Conservation (phyloP, 768 basidiomycete species). For the Exsudoporus frostii region DNA sequence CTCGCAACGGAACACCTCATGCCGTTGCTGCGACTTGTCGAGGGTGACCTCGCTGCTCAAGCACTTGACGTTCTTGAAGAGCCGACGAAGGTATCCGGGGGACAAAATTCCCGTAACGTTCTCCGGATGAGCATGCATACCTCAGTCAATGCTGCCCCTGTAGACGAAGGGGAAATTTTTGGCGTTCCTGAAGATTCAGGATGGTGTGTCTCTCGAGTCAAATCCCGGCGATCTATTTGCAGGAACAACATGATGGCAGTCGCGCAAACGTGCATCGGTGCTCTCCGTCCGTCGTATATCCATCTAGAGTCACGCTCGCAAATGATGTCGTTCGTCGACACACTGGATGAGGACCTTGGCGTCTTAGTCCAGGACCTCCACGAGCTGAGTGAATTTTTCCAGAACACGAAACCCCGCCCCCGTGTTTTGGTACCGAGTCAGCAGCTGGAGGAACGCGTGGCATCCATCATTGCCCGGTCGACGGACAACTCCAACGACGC, state of each 20-base stretch:
- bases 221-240: constrained; percentile 57
- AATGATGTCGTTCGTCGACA: constrained; percentile 34
- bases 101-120: constrained; percentile 80
- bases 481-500: constrained; percentile 49
- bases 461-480: constrained; percentile 81
- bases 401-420: constrained; percentile 37
- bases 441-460: constrained; percentile 72
- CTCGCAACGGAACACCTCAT: constrained; percentile 86
- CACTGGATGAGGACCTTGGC: constrained; percentile 63
- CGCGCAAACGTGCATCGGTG: constrained; percentile 77
- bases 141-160: constrained; percentile 41
- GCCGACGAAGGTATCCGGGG: constrained; percentile 75
- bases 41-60: constrained; percentile 78
- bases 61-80: constrained; percentile 94
- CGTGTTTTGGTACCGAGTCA: constrained; percentile 49
- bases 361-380: constrained; percentile 77
- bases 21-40: constrained; percentile 86
- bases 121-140: constrained; percentile 87
- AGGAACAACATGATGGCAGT: constrained; percentile 80
- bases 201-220: constrained; percentile 78
- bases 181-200: constrained; percentile 80
- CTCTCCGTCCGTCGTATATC: constrained; percentile 65
- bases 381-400: constrained; percentile 73
- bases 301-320: constrained; percentile 60
- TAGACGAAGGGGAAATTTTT: constrained; percentile 70